A percentile compares a stretch with the other conserved stretches of the same genome.
phyloP scores from a whole-genome alignment of 768 basidiomycete species.

The Xerocomus spinulosus region DNA sequence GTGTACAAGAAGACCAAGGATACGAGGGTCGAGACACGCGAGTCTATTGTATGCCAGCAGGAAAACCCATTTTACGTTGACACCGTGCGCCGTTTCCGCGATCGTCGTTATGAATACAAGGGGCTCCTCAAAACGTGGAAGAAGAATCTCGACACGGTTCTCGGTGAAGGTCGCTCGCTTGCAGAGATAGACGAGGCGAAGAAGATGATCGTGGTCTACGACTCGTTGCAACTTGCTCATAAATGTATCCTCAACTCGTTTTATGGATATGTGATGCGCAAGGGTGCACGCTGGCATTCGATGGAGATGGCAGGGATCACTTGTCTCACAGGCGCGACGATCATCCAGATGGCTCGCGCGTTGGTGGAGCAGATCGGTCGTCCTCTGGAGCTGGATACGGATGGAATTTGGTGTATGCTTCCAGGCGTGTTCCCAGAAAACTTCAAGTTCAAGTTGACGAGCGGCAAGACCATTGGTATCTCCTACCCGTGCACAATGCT shows the following conservation, averaged over 20 bases:
- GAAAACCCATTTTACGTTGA: constrained; percentile 99
- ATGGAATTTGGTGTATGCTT: constrained; percentile 99
- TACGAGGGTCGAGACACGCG: constrained; percentile 89
- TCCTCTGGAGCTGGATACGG: constrained; percentile 95
- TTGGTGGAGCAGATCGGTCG: constrained; percentile 97
- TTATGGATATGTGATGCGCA: constrained; percentile 99
- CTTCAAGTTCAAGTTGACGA: constrained; percentile 88
- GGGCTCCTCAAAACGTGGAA: constrained; percentile 99
- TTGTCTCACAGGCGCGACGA: constrained; percentile 93
- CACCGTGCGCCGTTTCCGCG: constrained; percentile 94
- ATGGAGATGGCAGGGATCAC: constrained; percentile 99
- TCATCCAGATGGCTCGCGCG: constrained; percentile 98
- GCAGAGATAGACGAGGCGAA: constrained; percentile 94
- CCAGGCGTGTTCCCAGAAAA: constrained; percentile 97
- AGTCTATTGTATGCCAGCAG: constrained; percentile 93
- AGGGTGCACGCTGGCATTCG: constrained; percentile 98
- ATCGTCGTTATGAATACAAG: constrained; percentile 98
- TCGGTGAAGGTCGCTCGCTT: constrained; percentile 64
- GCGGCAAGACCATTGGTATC: constrained; percentile 82
- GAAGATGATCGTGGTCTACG: constrained; percentile 98
- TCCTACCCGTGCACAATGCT: constrained; percentile 99
- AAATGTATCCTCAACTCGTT: constrained; percentile 99
- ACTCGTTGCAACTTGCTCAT: constrained; percentile 97
- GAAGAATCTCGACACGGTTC: constrained; percentile 83
- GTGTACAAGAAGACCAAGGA: constrained; percentile 99